phyloP scores from a whole-genome alignment of 1,284 basidiomycete species.

The Microbotryomycetes sp. region DNA sequence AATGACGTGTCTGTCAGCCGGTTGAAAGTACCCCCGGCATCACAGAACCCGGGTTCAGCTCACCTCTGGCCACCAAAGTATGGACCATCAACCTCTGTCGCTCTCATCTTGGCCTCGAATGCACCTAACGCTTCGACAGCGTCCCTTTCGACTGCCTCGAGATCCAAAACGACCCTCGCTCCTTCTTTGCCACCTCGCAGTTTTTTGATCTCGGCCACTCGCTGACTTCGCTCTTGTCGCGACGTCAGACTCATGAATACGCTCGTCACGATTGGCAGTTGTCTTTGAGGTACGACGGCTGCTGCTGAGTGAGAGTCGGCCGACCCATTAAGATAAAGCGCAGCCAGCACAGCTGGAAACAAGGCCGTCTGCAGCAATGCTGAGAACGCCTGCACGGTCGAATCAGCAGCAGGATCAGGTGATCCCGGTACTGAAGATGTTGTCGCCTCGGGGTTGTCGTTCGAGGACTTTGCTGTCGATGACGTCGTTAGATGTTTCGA shows the following conservation, averaged over 20 bases:
- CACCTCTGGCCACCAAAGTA: constrained; percentile 23
- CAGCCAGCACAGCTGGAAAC: constrained; percentile 24
- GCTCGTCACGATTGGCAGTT: constrained; percentile 1
- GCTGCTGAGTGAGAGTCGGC: background rate
- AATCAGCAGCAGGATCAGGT: background rate
- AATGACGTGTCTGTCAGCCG: too few relatives aligned
- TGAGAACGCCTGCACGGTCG: constrained; percentile 19
- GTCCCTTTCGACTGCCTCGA: constrained; percentile 28
- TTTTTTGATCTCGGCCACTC: constrained; percentile 21
- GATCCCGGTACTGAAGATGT: background rate
- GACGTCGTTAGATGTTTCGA: background rate
- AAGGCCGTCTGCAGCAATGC: constrained; percentile 23
- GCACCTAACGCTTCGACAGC: constrained; percentile 21
- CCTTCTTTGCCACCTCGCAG: constrained; percentile 17
- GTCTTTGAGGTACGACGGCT: background rate
- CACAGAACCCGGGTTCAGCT: background rate
- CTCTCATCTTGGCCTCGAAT: constrained; percentile 20
- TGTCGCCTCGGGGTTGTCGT: background rate
- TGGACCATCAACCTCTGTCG: background rate
- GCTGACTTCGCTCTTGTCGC: constrained; percentile 1
- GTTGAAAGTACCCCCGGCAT: background rate
- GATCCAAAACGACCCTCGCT: constrained; percentile 11
- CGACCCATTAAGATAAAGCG: constrained; percentile 26
- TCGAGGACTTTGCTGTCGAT: background rate
- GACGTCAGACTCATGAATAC: background rate